Conservation (phyloP, 257 asterid genomes). For the Solanum habrochaites region DNA sequence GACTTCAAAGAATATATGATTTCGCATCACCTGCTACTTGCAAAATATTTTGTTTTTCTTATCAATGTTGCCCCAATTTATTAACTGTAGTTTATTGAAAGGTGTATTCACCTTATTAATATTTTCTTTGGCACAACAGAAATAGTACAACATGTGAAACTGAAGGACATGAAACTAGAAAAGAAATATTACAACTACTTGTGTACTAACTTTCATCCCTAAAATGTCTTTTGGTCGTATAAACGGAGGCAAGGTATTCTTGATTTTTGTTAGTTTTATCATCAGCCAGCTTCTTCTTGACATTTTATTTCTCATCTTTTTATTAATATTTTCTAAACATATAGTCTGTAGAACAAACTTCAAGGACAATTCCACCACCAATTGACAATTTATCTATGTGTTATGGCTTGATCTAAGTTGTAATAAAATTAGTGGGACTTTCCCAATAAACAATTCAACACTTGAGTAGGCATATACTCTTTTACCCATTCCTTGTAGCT, state of each 20-base stretch:
- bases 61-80: neutral
- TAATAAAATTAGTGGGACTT: slow-evolving; percentile 47
- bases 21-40: no score
- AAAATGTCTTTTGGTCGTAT: no score
- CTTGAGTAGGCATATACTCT: neutral
- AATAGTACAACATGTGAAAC: no score
- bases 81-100: neutral
- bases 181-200: no score
- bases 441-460: slow-evolving; percentile 37
- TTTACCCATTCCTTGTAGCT: slow-evolving; percentile 29
- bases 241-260: neutral
- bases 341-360: slow-evolving; percentile 49
- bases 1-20: no score
- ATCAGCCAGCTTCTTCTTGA: neutral
- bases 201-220: no score
- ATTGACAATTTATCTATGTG: slow-evolving; percentile 45
- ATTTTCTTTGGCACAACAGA: neutral
- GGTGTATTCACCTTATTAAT: neutral
- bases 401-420: slow-evolving; percentile 80
- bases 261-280: neutral
- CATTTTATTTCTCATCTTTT: neutral
- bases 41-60: no score
- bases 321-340: slow-evolving; percentile 20
- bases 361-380: slow-evolving; percentile 72
- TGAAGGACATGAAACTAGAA: no score